Evolutionary conservation across 495 filamentous ascomycete genomes (phyloP).

Genomic region (Bombardia bombarda): DNA sequence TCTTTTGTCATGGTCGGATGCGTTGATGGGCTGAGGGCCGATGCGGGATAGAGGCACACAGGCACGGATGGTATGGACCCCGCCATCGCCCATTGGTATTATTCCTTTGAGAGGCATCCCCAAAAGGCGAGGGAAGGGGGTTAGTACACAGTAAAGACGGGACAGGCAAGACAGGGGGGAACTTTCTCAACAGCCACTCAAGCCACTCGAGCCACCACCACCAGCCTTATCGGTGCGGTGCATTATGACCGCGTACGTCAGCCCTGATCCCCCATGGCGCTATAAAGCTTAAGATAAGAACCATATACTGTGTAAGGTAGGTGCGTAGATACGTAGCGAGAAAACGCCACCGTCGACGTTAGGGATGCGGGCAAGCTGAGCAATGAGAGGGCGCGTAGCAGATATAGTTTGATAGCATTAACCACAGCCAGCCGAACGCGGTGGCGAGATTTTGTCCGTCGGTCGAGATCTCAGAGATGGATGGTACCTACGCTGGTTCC

Average conservation of each 20-base stretch:
- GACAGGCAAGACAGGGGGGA: too few species aligned
- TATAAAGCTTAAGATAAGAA: conserved; percentile 11
- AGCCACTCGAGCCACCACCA: too few species aligned
- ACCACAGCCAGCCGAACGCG: conserved; percentile 16
- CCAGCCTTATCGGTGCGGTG: conserved; percentile 15
- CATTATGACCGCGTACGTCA: conserved; percentile 9
- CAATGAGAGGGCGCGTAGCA: conserved; percentile 8
- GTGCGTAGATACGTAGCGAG: background rate
- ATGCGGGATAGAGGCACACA: too few species aligned
- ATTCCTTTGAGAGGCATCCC: too few species aligned
- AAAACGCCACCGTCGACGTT: conserved; percentile 7
- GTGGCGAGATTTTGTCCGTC: conserved; percentile 8
- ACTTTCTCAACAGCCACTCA: too few species aligned
- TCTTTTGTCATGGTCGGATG: too few species aligned
- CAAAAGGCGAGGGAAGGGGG: too few species aligned
- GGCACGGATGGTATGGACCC: too few species aligned
- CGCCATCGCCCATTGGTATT: too few species aligned
- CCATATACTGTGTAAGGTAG: conserved; percentile 10
- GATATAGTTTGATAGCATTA: conserved; percentile 9
- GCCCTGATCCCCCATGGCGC: conserved; percentile 8
- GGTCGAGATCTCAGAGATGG: background rate
- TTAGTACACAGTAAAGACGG: too few species aligned
- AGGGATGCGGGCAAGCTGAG: conserved; percentile 3
- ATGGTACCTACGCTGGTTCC: background rate
- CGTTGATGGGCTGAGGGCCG: too few species aligned